These are phyloP conservation scores for Solidago caesia DNA, from an alignment of 129 eudicot species.

Conservation along the genomic window DNA sequence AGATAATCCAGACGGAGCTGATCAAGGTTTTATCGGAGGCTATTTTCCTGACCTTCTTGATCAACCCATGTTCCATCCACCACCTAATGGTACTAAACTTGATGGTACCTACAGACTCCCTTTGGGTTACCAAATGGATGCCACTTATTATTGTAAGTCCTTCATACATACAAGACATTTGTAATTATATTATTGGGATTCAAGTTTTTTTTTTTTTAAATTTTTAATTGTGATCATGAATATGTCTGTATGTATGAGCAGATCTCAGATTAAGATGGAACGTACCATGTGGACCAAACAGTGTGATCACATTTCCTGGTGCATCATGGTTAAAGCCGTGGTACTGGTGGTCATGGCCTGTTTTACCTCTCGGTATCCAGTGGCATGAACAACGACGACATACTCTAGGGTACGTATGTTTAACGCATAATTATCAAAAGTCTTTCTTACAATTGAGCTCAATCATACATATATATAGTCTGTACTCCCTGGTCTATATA, in stretches of 20 bases:
- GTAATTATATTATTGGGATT: background rate
- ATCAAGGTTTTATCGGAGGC: conserved; percentile 86
- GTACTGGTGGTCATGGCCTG: conserved; percentile 99
- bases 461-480: no score
- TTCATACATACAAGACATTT: background rate
- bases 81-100: conserved; percentile 58
- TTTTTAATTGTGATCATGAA: no score
- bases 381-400: conserved; percentile 86
- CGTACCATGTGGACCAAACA: conserved; percentile 93
- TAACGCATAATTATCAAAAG: background rate
- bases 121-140: conserved; percentile 97
- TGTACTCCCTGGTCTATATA: no score
- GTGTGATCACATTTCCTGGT: conserved; percentile 93
- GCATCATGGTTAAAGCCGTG: conserved; percentile 94
- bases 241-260: conserved; percentile 13
- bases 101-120: conserved; percentile 80
- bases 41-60: conserved; percentile 81
- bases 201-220: background rate
- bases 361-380: conserved; percentile 80
- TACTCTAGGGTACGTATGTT: conserved; percentile 60
- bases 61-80: conserved; percentile 76
- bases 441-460: background rate
- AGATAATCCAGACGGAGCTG: conserved; percentile 80
- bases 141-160: conserved; percentile 86
- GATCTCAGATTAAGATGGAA: conserved; percentile 92